Conservation (phyloP, 202 grass and related monocot genomes). For the Musa balbisiana region DNA sequence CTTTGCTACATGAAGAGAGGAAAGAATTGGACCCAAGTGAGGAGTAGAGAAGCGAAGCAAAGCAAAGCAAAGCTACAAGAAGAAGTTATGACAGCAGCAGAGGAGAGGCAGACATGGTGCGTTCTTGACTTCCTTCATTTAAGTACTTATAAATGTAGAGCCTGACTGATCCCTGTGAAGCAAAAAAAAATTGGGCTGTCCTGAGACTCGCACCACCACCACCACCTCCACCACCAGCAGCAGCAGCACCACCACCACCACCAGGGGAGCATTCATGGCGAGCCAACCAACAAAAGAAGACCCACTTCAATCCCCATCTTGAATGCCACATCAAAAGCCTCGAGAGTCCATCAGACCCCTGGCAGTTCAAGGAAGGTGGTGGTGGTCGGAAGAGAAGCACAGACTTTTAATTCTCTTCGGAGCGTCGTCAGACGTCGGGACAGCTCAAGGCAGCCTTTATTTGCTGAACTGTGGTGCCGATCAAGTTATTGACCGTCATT, state of each 20-base stretch:
- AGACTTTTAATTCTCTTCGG: neutral
- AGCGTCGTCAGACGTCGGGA: constrained; percentile 16
- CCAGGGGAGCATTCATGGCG: constrained; percentile 20
- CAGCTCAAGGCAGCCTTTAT: constrained; percentile 74
- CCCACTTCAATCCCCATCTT: constrained; percentile 10
- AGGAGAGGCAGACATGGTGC: constrained; percentile 77
- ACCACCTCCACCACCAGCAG: neutral
- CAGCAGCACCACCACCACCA: constrained; percentile 20
- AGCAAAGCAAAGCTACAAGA: neutral
- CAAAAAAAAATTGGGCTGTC: constrained; percentile 24
- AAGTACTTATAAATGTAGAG: constrained; percentile 34
- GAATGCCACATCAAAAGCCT: constrained; percentile 13
- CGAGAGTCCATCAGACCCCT: constrained; percentile 1
- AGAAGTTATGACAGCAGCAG: constrained; percentile 32
- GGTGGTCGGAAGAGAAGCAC: constrained; percentile 5
- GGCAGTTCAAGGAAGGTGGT: constrained; percentile 15
- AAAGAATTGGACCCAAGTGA: constrained; percentile 5
- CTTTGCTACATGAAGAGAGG: constrained; percentile 30
- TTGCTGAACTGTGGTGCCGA: constrained; percentile 68
- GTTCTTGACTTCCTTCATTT: constrained; percentile 91
- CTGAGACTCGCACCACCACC: constrained; percentile 25
- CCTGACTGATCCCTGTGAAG: constrained; percentile 29
- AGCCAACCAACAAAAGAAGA: constrained; percentile 18
- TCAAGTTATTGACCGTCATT: constrained; percentile 56
- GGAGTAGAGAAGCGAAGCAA: neutral